Evolutionary conservation across 169 alveolate genomes (phyloP).

Genomic region (Prorocentrum cordatum): DNA sequence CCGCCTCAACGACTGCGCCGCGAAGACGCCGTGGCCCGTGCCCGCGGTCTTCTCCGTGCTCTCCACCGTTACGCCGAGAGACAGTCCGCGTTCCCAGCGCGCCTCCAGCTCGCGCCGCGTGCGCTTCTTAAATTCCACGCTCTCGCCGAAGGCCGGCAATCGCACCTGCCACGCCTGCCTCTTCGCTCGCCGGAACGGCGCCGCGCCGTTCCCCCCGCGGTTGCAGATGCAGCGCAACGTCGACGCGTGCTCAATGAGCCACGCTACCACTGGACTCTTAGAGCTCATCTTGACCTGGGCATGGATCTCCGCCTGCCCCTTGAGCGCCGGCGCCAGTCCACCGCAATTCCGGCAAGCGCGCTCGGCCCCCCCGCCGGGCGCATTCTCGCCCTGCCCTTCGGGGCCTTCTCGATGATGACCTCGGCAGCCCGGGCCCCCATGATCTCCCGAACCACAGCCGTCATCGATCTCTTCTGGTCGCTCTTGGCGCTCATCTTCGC

Average conservation of each 20-base stretch:
- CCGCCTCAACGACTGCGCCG: not conserved
- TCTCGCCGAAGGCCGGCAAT: not conserved
- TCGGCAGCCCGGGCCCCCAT: not conserved
- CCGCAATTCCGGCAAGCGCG: not conserved
- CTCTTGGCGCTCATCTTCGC: not conserved
- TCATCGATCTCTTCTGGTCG: not conserved
- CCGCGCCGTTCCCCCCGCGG: not conserved
- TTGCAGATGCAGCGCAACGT: not conserved
- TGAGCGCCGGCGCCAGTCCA: not conserved
- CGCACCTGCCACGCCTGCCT: not conserved
- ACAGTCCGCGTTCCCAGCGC: not conserved
- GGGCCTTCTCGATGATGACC: not conserved
- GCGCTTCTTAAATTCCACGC: not conserved
- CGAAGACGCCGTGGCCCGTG: not conserved
- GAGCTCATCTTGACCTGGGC: not conserved
- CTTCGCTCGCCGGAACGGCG: not conserved
- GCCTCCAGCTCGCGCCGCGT: not conserved
- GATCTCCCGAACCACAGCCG: not conserved
- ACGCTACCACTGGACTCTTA: not conserved
- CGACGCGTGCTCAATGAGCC: constrained; percentile 11
- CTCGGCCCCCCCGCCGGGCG: constrained; percentile 1
- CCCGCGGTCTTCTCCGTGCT: not conserved
- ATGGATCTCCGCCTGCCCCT: not conserved
- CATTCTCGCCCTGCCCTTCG: constrained; percentile 16
- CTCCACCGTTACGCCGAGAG: not conserved